These are phyloP conservation scores for Zasmidium citrigriseum DNA, from an alignment of 2,329 filamentous ascomycete species.

Conservation along the genomic window DNA sequence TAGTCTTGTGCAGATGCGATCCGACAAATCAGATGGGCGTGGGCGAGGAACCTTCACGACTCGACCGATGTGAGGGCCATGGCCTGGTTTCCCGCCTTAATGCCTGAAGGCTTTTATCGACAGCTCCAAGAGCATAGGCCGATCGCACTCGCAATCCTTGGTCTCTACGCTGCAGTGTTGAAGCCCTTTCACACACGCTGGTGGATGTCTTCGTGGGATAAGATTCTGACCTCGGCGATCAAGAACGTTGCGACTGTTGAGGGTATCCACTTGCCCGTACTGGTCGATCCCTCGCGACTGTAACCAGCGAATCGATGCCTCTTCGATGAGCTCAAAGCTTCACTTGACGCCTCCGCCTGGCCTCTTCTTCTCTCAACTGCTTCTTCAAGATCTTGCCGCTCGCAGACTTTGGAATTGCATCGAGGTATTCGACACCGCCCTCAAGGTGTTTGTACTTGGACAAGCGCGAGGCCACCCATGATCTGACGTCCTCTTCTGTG, in stretches of 20 bases:
- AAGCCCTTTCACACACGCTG: slow-evolving; percentile 20
- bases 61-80: slow-evolving; percentile 22
- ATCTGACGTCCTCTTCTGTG: slow-evolving; percentile 42
- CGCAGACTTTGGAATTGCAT: slow-evolving; percentile 32
- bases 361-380: slow-evolving; percentile 58
- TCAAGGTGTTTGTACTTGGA: slow-evolving; percentile 51
- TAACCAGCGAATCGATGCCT: neutral
- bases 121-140: slow-evolving; percentile 22
- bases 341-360: slow-evolving; percentile 71
- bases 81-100: slow-evolving; percentile 26
- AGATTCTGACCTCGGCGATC: slow-evolving; percentile 22
- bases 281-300: neutral
- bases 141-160: slow-evolving; percentile 24
- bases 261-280: neutral
- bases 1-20: slow-evolving; percentile 11
- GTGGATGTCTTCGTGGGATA: slow-evolving; percentile 28
- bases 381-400: slow-evolving; percentile 40
- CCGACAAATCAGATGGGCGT: slow-evolving; percentile 10
- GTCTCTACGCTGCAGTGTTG: slow-evolving; percentile 22
- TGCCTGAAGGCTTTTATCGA: slow-evolving; percentile 25
- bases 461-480: slow-evolving; percentile 39
- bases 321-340: slow-evolving; percentile 57
- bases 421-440: slow-evolving; percentile 46
- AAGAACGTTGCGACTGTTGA: neutral
- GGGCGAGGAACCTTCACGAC: slow-evolving; percentile 6